phyloP scores from a whole-genome alignment of 2,329 filamentous ascomycete genomes.

The Westerdykella sp. region DNA sequence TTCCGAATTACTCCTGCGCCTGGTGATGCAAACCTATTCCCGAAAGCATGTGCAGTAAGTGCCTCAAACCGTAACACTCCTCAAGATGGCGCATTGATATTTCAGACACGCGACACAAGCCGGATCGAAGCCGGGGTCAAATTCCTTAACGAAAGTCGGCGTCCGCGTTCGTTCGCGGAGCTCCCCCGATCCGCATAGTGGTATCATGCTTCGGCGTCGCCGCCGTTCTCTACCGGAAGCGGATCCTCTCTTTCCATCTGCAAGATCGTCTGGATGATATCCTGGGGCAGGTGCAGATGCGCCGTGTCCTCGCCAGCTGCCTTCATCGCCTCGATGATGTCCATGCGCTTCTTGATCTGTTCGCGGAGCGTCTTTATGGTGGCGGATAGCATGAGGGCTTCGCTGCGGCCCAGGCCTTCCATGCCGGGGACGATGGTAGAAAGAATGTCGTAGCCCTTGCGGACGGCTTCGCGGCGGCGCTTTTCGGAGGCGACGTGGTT shows the following conservation, averaged over 20 bases:
- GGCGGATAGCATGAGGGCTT: conserved; percentile 69
- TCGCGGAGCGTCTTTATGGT: conserved; percentile 42
- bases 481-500: conserved; percentile 64
- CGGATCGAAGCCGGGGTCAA: too few relatives aligned
- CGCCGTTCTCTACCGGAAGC: too few relatives aligned
- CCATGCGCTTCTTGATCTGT: conserved; percentile 34
- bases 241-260: not conserved
- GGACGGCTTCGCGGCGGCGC: conserved; percentile 66
- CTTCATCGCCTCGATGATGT: conserved; percentile 33
- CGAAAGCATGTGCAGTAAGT: too few relatives aligned
- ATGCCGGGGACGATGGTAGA: conserved; percentile 75
- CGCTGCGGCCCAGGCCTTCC: conserved; percentile 75
- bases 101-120: too few relatives aligned
- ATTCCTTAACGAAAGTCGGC: too few relatives aligned
- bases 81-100: too few relatives aligned
- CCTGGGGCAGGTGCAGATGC: conserved; percentile 25
- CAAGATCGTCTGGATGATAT: conserved; percentile 18
- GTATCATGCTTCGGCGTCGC: too few relatives aligned
- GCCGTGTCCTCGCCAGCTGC: conserved; percentile 31
- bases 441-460: conserved; percentile 75
- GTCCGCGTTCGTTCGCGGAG: too few relatives aligned
- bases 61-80: too few relatives aligned
- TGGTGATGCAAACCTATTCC: too few relatives aligned
- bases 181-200: too few relatives aligned
- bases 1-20: too few relatives aligned